Evolutionary conservation across 371 early-diverging fungal species (phyloP).

Genomic region (Fennellomyces sp.): DNA sequence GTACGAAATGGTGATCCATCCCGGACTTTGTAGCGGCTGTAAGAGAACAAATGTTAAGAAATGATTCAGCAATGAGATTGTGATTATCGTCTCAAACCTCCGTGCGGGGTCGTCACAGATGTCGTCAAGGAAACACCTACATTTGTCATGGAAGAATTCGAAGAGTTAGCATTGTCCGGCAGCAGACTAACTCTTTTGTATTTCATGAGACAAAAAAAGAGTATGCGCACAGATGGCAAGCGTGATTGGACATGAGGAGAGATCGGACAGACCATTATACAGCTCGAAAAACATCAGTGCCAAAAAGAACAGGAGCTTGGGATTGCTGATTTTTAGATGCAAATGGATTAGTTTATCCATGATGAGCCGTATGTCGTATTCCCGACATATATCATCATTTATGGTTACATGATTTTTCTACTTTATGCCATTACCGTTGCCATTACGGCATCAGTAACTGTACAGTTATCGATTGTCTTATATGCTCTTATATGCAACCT

Average conservation of each 20-base stretch:
- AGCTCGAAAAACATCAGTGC: slow-evolving; percentile 1
- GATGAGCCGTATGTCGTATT: too few species aligned
- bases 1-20: neutral
- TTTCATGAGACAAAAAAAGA: neutral
- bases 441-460: too few species aligned
- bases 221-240: slow-evolving; percentile 12
- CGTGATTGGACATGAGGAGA: slow-evolving; percentile 4
- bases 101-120: slow-evolving; percentile 21
- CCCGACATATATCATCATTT: too few species aligned
- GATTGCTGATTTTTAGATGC: neutral
- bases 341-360: neutral
- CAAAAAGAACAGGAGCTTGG: neutral
- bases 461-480: too few species aligned
- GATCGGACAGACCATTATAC: slow-evolving; percentile 6
- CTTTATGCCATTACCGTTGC: too few species aligned
- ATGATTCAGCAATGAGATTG: neutral
- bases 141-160: slow-evolving; percentile 14
- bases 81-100: slow-evolving; percentile 15
- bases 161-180: slow-evolving; percentile 8
- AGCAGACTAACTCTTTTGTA: neutral
- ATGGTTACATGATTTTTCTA: too few species aligned
- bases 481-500: too few species aligned
- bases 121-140: slow-evolving; percentile 4
- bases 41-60: neutral
- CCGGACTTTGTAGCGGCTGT: neutral